These are phyloP conservation scores for Paspalum vaginatum DNA, from an alignment of 176 grass and related monocot genomes.

Conservation along the genomic window DNA sequence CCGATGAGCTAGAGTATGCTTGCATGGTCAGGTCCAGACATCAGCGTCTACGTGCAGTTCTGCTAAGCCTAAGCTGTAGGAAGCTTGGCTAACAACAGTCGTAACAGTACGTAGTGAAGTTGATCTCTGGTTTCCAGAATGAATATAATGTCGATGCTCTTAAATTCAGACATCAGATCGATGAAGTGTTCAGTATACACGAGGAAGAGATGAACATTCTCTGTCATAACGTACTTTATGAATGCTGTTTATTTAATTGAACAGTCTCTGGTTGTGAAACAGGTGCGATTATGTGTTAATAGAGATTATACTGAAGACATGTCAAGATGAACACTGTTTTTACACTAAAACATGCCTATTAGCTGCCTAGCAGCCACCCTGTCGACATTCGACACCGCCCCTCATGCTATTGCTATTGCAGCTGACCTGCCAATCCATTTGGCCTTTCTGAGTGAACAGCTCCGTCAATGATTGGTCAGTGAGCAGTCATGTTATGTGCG, in stretches of 20 bases:
- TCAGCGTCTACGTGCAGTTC: too few species aligned
- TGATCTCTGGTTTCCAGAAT: background rate
- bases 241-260: background rate
- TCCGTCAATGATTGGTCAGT: slow-evolving; percentile 29
- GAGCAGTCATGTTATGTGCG: slow-evolving; percentile 3
- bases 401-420: slow-evolving; percentile 20
- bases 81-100: too few species aligned
- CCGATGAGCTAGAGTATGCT: too few species aligned
- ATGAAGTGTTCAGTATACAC: background rate
- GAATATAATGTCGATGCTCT: background rate
- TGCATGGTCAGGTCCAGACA: too few species aligned
- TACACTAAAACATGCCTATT: background rate
- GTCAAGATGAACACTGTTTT: background rate
- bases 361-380: background rate
- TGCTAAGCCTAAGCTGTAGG: too few species aligned
- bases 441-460: background rate
- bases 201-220: background rate
- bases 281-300: too few species aligned
- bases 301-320: background rate
- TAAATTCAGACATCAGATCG: background rate
- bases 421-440: slow-evolving; percentile 11
- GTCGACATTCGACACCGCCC: slow-evolving; percentile 1
- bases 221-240: background rate
- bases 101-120: too few species aligned
- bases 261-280: background rate